Evolutionary conservation across 2,329 filamentous ascomycete genomes (phyloP), one percentile per base, ranked within the genome.

Genomic region (Pseudofabraea citricarpa): DNA sequence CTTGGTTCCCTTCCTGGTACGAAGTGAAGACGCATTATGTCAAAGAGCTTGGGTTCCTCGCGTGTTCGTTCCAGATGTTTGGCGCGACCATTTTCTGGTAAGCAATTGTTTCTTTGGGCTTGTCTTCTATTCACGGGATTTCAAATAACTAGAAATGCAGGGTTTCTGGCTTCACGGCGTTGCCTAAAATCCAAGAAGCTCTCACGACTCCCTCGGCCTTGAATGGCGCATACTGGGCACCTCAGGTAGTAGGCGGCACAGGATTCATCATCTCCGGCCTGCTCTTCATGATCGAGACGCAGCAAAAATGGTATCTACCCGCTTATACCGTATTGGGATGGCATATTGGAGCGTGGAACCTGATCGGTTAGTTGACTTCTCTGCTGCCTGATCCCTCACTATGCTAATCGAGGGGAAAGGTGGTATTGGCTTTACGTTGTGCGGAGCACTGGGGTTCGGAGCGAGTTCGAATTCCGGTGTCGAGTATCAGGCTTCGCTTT

Each of bases 311-410:
- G 81, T 85, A 76, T 52, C 63, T 67, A 10, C 81, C 82, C 0
- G 76, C 78, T 0, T 68, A 66, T 3, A 56, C 60, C 3, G 65
- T 78, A 1, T 66, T 86, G 2, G 81, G 81, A 3, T 85, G 81
- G 82, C 79, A 85, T 58, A 75, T 86, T 51, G 81, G 79, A 0
- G 60, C 74, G 7, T 85, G 80, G 79, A 85, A 85, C 52, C 59
- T 83, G 2, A 64, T 85, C 16, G 82, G 82, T 1, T 74, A 74
- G 2, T 54, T 8, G 7, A 12, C 27, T 15, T 10, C 16, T 12
- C 13, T 6, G 20, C 18, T 19, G 16, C 23, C 26, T 15, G n/a
- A 26, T 13, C 9, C 18, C 20, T 13, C 22, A 18, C n/a, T 33
- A 4, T n/a, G 20, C 24, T 26, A 41, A 38, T 20, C 3, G 41